Base-by-base conservation (phyloP, 202 grass and related monocot genomes). In the Setaria viridis region DNA sequence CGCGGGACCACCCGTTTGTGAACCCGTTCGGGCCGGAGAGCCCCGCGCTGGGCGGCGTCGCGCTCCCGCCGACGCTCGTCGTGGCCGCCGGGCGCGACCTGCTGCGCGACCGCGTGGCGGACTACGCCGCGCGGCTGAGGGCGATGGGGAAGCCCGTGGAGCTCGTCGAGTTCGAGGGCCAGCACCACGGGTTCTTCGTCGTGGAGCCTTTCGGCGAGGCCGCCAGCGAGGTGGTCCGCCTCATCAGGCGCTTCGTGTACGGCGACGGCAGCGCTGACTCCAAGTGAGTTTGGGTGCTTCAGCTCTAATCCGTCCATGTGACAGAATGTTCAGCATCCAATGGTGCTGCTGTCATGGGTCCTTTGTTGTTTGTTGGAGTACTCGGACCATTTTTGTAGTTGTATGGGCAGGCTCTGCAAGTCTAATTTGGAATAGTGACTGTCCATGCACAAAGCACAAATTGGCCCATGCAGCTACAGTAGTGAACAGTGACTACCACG, bases 161-260 rank as follows among this genome's bases (percentile, higher is more conserved):
- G 85, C 51, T 87, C 29, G 83, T 85, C 37, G 76, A 87, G 57
- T 86, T 89, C 56, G 15, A 76, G 53, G 89, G 76, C 11, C 84
- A 89, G 74, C 62, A 94, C 64, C 92, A 91, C 20, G 84, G 84
- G 4, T 94, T 91, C 84, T 89, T 89, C 69, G 41, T 58, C 11
- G 45, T 87, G 12, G 81, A 91, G 71, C 75, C 89, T 9, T 55
- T 62, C 20, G 78, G 46, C 2, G 39, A 41, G 39, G 39, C 39
- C 39, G 39, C 39, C 5, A 70, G 29, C 32, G 58, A 87, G 72
- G 12, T 87, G 29, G 81, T 94, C 58, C 66, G 43, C 5, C 41
- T 77, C 16, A 57, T 94, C 39, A 87, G 20, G 74, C 65, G 35
- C 8, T 83, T 88, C 5, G 66, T 78, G n/a, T 46, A 78, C 57